Conservation (phyloP, 129 eudicot genomes). For the Calendula officinalis region DNA sequence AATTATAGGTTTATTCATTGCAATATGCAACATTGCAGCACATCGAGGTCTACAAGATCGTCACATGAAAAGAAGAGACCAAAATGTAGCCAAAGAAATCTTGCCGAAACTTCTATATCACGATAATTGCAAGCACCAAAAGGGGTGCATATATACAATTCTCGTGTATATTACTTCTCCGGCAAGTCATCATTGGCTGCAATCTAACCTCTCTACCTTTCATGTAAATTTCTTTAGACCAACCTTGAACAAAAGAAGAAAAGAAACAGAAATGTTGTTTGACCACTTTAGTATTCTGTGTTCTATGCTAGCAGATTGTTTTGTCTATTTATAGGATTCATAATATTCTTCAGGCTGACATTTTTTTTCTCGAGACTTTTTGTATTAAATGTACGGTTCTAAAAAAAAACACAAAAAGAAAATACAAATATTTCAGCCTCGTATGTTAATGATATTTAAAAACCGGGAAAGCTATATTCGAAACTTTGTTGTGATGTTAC, state of each 20-base stretch:
- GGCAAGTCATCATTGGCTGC: conserved; percentile 18
- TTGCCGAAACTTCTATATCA: neutral
- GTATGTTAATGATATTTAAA: neutral
- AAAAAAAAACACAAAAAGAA: too few relatives aligned
- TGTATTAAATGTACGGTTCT: neutral
- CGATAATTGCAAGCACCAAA: neutral
- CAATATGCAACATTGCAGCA: neutral
- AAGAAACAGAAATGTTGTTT: neutral
- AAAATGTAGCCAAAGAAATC: conserved; percentile 12
- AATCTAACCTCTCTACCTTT: conserved; percentile 13
- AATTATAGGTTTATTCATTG: too few relatives aligned
- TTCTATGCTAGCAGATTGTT: neutral
- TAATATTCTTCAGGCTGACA: neutral
- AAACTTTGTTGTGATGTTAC: too few relatives aligned
- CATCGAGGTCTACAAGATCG: neutral
- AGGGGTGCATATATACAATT: too few relatives aligned
- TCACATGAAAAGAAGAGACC: conserved; percentile 11
- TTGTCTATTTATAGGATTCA: conserved; percentile 3
- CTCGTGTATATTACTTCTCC: conserved; percentile 7
- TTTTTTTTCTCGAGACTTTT: neutral
- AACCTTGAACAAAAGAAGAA: neutral
- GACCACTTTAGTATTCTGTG: neutral
- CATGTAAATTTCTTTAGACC: conserved; percentile 7
- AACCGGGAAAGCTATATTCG: neutral
- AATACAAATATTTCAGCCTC: too few relatives aligned